phyloP scores from a whole-genome alignment of 257 asterid species.

The Ehretia macrophylla region DNA sequence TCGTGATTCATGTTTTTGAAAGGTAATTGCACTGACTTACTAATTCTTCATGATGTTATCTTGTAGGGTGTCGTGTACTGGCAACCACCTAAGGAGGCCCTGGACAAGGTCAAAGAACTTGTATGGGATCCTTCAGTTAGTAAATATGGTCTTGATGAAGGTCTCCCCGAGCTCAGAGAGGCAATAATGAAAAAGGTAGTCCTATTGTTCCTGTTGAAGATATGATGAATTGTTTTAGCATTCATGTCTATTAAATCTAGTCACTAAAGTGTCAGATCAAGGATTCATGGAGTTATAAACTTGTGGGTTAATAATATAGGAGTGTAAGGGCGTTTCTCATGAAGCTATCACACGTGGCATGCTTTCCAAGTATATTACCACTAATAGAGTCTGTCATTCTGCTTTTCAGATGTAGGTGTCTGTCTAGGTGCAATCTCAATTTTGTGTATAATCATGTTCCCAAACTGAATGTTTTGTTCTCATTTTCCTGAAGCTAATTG shows the following conservation, averaged over 20 bases:
- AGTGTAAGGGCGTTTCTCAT: too few relatives aligned
- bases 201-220: not conserved
- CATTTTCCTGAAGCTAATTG: conserved; percentile 4
- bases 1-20: not conserved
- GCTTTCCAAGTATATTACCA: not conserved
- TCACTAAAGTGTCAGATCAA: too few relatives aligned
- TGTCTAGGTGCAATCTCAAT: too few relatives aligned
- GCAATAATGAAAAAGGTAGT: conserved; percentile 71
- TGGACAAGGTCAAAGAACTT: conserved; percentile 65
- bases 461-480: too few relatives aligned
- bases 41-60: conserved; percentile 2
- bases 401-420: too few relatives aligned
- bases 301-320: too few relatives aligned
- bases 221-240: not conserved
- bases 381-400: too few relatives aligned
- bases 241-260: not conserved
- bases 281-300: too few relatives aligned
- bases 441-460: too few relatives aligned
- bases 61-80: conserved; percentile 91
- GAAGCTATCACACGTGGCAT: not conserved
- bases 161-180: conserved; percentile 89
- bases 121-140: conserved; percentile 87
- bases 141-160: conserved; percentile 92
- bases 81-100: conserved; percentile 88
- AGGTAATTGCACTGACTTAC: not conserved